Evolutionary conservation across 2,329 filamentous ascomycete species (phyloP), one percentile per base, ranked within the genome.

Genomic region (Eurotiales sp.): DNA sequence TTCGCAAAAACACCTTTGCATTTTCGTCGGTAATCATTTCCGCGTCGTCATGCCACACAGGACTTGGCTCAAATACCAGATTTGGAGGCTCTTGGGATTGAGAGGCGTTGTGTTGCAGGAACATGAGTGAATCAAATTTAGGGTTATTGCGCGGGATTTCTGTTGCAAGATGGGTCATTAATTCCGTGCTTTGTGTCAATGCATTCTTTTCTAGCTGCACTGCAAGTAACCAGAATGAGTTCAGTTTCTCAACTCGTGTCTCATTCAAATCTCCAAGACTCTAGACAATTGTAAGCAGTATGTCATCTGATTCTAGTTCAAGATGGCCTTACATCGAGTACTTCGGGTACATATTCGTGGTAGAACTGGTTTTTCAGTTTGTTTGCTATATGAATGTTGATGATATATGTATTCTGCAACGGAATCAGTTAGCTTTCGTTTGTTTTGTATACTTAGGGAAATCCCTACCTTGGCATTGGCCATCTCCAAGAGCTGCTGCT

Each of bases 301-400:
- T 23, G 59, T 46, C 30, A 41, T n/a, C n/a, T n/a, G n/a, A n/a
- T n/a, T n/a, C n/a, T n/a, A n/a, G n/a, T n/a, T n/a, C n/a, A n/a
- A n/a, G n/a, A n/a, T n/a, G n/a, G n/a, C n/a, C 76, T 71, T 71
- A 91, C 91, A 72, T 97, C 89, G 66, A 99, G 80, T 53, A 97
- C 74, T 65, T 97, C 93, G 8, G 93, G 93, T 17, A 99, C 80
- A 68, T 97, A 97, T 69, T 96, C 90, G 67, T 97, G 87, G 65
- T 96, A 99, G 75, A 97, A 97, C 65, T 86, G 89, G 67, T 96
- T 90, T 75, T 97, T 99, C 64, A 96, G 86, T 74, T 93, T 95
- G 72, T 99, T 99, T 29, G 91, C 95, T 53, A 97, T 89, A 66
- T 95, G 95, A 74, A 99, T 96, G 55, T 84, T 82, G 63, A 99